Evolutionary conservation across 1,284 basidiomycete genomes (phyloP), one percentile per base, ranked within the genome.

Genomic region (Hymenochaete sp.): DNA sequence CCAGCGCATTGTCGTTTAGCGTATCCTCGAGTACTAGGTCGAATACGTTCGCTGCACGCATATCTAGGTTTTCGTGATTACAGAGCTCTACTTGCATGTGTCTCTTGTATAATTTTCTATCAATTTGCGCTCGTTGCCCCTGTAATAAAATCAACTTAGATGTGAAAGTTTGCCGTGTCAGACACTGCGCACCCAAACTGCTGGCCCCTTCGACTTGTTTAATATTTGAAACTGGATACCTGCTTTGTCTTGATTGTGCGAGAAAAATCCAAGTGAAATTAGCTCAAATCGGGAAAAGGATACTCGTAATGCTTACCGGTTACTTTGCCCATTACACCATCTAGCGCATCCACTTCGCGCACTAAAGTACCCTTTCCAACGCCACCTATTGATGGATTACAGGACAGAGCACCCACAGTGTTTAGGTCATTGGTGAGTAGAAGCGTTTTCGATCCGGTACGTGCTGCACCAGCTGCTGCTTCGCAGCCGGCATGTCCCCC

Each of bases 401-500:
- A 93, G 14, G 89, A 92, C 55, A 93, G 71, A 57, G 91, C 89
- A 29, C 91, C 91, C 29, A 93, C 76, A 1, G 81, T 91, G 42
- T 82, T 77, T 16, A 84, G 59, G 45, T 75, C 81, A 56, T 91
- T 87, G 0, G 91, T 93, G 43, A 95, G 62, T 3, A 95, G 69
- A 2, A 91, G 55, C 0, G 91, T 93, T 49, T 73, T 68, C 1
- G 89, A 87, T 1, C 90, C 88, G 0, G 82, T 78, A 26, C 91
- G 70, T 2, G 91, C 88, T 8, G 90, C 75, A 2, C 82, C 90
- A 8, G 89, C 77, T 0, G 91, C 90, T 2, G 91, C 90, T 62
- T 95, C 91, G 55, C 86, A 89, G 1, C 90, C 90, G 24, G 91
- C 91, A 67, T 93, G 90, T 2, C 91, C 90, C 5, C 84, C 91